Evolutionary conservation across 805 yeast genomes (phyloP), one percentile per base, ranked within the genome.

Genomic region (Zygoascus ofunaensis): DNA sequence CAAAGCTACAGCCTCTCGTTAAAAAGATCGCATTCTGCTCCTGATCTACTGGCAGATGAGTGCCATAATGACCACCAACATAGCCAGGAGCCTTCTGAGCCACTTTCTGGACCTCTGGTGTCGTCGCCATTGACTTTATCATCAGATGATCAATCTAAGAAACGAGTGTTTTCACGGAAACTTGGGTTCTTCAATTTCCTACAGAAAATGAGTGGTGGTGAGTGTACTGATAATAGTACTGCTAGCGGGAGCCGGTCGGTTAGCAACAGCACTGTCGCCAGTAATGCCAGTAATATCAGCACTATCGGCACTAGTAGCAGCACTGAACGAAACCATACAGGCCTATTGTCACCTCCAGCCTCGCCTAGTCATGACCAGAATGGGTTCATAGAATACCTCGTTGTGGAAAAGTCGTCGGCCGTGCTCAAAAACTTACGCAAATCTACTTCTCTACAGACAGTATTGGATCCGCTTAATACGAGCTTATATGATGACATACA

Each of bases 381-480:
- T 14, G 41, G 33, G 15, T 37, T 37, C 14, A 12, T 37, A 23
- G 41, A 37, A 20, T 37, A 37, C 22, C 41, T 37, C 7, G 41
- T 37, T 15, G 23, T 12, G 12, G 41, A 37, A 24, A 37, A 37
- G 33, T 34, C 36, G 15, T 21, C 30, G 22, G 41, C 41, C 3
- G 33, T 37, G 3, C 14, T 37, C 3, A 37, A 37, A n/a, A 22
- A 15, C 14, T 17, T 37, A 10, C 21, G 22, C 5, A 21, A 37
- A n/a, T 21, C 39, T 12, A 8, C 12, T 8, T 26, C 30, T 26
- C 12, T 26, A 12, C 30, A 26, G 12, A 26, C 7, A 8, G 30
- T 26, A 7, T n/a, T n/a, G n/a, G n/a, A n/a, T n/a, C n/a, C n/a
- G n/a, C n/a, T n/a, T n/a, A n/a, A n/a, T n/a, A n/a, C n/a, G n/a